Conservation (phyloP, 495 filamentous ascomycete species). For the Neurospora sp. region DNA sequence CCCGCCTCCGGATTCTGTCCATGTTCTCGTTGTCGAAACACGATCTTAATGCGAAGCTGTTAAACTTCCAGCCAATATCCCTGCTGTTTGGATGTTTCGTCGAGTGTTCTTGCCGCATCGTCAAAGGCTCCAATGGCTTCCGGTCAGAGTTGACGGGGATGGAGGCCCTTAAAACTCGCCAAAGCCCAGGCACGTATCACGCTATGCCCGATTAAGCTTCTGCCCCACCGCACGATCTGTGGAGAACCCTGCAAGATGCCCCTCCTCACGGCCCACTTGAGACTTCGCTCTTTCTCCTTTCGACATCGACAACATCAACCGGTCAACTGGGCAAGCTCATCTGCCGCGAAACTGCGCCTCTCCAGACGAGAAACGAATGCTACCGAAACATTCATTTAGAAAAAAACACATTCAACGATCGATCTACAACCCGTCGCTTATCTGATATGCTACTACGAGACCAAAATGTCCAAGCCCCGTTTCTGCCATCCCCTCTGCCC, state of each 20-base stretch:
- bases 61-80: not conserved
- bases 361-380: not conserved
- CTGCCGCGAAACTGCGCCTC: not conserved
- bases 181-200: conserved; percentile 30
- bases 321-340: not conserved
- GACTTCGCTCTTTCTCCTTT: not conserved
- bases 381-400: not conserved
- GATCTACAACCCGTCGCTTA: not conserved
- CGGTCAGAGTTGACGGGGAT: conserved; percentile 16
- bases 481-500: not conserved
- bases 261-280: not conserved
- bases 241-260: conserved; percentile 4
- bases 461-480: not conserved
- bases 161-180: conserved; percentile 29
- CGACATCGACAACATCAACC: not conserved
- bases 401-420: not conserved
- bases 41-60: conserved; percentile 11
- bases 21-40: not conserved
- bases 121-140: conserved; percentile 22
- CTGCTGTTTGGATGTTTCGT: not conserved
- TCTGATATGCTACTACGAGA: not conserved
- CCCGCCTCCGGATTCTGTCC: not conserved
- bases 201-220: conserved; percentile 19
- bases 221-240: conserved; percentile 7
- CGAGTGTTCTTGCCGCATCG: not conserved